A percentile compares a stretch with the other conserved stretches of the same genome.
These are phyloP conservation scores for Amesomyces nigricolor DNA, from an alignment of 2,329 filamentous ascomycete species.

Conservation along the genomic window DNA sequence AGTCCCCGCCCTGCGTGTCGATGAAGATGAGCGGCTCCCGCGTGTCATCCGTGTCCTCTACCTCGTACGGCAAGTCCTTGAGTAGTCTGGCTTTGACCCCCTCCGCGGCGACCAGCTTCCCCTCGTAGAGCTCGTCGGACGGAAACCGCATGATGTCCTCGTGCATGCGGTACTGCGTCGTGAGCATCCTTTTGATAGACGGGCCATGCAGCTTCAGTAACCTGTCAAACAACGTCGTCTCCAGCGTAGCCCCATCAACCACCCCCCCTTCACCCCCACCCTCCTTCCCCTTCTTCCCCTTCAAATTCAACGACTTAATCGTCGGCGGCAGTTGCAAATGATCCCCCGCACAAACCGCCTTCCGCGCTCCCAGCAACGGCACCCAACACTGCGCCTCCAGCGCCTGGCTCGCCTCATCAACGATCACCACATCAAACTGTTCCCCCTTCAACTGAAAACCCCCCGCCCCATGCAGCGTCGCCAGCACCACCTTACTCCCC, in stretches of 20 bases:
- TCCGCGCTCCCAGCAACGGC: conserved; percentile 70
- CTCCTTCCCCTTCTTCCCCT: conserved; percentile 34
- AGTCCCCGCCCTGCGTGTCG: conserved; percentile 93
- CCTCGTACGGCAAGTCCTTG: conserved; percentile 69
- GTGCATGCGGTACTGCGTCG: conserved; percentile 97
- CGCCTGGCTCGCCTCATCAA: conserved; percentile 94
- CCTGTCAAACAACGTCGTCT: conserved; percentile 89
- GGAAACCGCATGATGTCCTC: conserved; percentile 93
- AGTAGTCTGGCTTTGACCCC: conserved; percentile 70
- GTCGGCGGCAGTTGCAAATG: conserved; percentile 92
- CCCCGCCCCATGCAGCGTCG: conserved; percentile 88
- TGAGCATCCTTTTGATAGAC: conserved; percentile 87
- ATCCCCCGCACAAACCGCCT: conserved; percentile 83
- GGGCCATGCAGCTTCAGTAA: conserved; percentile 75
- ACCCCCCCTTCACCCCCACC: conserved; percentile 29
- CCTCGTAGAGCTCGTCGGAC: conserved; percentile 80
- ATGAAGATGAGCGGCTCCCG: conserved; percentile 84
- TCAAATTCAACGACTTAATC: conserved; percentile 70
- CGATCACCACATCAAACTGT: conserved; percentile 86
- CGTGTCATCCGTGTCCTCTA: conserved; percentile 79
- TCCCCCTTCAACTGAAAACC: conserved; percentile 75
- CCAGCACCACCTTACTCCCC: conserved; percentile 79
- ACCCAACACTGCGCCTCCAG: conserved; percentile 98
- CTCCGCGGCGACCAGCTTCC: conserved; percentile 73
- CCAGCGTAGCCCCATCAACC: conserved; percentile 56